Percentiles rank a stretch among this genome's conserved stretches.
Evolutionary conservation across 1,284 basidiomycete species (phyloP).

Genomic region (Cryptococcus sp.): DNA sequence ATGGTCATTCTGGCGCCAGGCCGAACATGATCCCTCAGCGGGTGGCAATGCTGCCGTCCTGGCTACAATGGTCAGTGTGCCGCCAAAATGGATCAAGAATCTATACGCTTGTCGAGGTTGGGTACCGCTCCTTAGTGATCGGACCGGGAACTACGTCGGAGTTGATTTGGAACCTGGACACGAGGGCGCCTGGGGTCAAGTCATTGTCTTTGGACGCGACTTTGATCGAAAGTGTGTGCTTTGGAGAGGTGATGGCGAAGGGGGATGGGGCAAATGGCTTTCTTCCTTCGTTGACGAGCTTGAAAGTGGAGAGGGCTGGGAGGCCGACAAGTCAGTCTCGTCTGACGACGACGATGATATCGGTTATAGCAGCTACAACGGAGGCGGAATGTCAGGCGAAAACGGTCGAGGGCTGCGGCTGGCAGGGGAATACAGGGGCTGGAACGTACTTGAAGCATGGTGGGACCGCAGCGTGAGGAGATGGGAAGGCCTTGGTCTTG

Average conservation of each 20-base stretch:
- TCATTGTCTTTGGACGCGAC: slow-evolving; percentile 95
- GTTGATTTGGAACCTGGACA: slow-evolving; percentile 88
- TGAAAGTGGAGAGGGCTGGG: slow-evolving; percentile 83
- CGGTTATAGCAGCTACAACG: slow-evolving; percentile 82
- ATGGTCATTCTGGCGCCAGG: slow-evolving; percentile 90
- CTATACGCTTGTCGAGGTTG: slow-evolving; percentile 93
- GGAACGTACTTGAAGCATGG: slow-evolving; percentile 87
- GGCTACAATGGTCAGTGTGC: slow-evolving; percentile 83
- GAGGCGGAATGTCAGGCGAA: slow-evolving; percentile 70
- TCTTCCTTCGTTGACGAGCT: slow-evolving; percentile 91
- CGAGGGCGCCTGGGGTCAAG: slow-evolving; percentile 77
- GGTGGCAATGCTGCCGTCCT: slow-evolving; percentile 71
- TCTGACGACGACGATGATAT: slow-evolving; percentile 65
- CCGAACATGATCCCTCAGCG: slow-evolving; percentile 73
- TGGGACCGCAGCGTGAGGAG: slow-evolving; percentile 79
- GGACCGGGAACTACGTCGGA: slow-evolving; percentile 94
- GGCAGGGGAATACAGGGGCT: slow-evolving; percentile 80
- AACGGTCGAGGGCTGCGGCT: slow-evolving; percentile 65
- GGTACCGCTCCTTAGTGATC: slow-evolving; percentile 92
- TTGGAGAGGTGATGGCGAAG: slow-evolving; percentile 83
- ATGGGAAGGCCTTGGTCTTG: slow-evolving; percentile 76
- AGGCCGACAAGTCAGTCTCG: slow-evolving; percentile 61
- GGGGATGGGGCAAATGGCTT: slow-evolving; percentile 94
- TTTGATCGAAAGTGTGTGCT: slow-evolving; percentile 98
- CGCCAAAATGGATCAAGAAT: slow-evolving; percentile 83